Conservation (phyloP, 805 yeast species). For the Soucietia sequanensis region DNA sequence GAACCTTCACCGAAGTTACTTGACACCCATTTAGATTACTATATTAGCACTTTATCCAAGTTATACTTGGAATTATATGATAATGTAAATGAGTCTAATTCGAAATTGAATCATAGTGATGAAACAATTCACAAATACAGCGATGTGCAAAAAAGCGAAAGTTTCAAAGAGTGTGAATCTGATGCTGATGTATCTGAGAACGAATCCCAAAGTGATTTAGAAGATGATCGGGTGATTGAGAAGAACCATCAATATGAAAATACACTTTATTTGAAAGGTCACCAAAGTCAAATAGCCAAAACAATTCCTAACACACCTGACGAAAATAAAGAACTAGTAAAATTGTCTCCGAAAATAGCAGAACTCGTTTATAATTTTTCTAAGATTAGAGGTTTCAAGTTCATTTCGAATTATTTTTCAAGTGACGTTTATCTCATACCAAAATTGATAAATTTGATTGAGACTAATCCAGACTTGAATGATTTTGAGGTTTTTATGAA, state of each 20-base stretch:
- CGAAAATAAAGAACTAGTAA: constrained; percentile 19
- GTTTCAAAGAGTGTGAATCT: constrained; percentile 5
- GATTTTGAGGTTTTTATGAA: constrained; percentile 37
- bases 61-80: constrained; percentile 18
- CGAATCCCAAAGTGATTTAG: constrained; percentile 39
- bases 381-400: constrained; percentile 66
- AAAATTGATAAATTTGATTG: constrained; percentile 17
- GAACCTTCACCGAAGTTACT: constrained; percentile 54
- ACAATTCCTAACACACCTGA: constrained; percentile 14
- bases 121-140: no score
- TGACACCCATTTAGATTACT: constrained; percentile 37
- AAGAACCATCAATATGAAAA: no score
- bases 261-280: constrained; percentile 31
- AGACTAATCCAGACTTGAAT: constrained; percentile 4
- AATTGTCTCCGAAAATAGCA: constrained; percentile 17
- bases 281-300: constrained; percentile 30
- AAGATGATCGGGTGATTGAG: no score
- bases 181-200: constrained; percentile 38
- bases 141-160: no score
- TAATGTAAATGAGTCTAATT: constrained; percentile 1
- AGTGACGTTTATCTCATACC: constrained; percentile 56
- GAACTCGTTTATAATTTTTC: constrained; percentile 56
- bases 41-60: constrained; percentile 27
- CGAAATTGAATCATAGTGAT: constrained; percentile 1
- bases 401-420: constrained; percentile 55